Evolutionary conservation across 2,329 filamentous ascomycete species (phyloP), one percentile per base, ranked within the genome.

Genomic region (Fusarium succisae): DNA sequence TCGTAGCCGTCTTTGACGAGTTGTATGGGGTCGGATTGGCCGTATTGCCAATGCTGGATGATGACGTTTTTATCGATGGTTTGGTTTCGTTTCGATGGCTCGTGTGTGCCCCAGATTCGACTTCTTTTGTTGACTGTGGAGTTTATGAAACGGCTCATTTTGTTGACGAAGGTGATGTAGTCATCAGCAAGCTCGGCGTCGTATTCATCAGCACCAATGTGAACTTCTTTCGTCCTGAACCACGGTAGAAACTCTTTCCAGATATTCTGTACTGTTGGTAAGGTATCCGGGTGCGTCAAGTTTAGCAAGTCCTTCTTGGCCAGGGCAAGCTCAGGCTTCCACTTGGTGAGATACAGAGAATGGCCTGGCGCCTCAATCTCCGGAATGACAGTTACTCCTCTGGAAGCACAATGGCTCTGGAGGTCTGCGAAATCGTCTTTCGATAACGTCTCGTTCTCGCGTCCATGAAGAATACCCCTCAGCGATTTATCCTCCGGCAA

Each of bases 1-100:
- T 61, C 48, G 43, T 66, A 70, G 11, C 54, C 66, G 9, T 70
- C 60, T 15, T 70, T 61, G 18, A 45, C 60, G 3, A 70, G 41
- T 12, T 70, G 66, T 0, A 53, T 5, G 3, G 68, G 68, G 5
- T 70, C 60, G 4, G 68, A 70, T 39, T 70, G 66, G 5, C 68
- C 68, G 11, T 70, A 70, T 18, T 70, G 68, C 68, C 68, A 70
- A 13, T 70, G 68, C 12, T 70, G 68, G 2, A 70, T 70, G 7
- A 70, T 14, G 3, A 70, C 68, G 5, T 43, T 7, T 1, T 50
- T 61, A 2, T 70, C 66, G 1, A 70, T 70, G 0, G 45, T 66
- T 30, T 70, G 68, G 1, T 70, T 70, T 1, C 14, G 64, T n/a
- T 70, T 70, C 3, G 68, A 70, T 0, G 68, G 68, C 6, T 70